These are phyloP conservation scores for Globisporangium orthogonon DNA, from an alignment of 352 stramenopile genomes.

Conservation along the genomic window DNA sequence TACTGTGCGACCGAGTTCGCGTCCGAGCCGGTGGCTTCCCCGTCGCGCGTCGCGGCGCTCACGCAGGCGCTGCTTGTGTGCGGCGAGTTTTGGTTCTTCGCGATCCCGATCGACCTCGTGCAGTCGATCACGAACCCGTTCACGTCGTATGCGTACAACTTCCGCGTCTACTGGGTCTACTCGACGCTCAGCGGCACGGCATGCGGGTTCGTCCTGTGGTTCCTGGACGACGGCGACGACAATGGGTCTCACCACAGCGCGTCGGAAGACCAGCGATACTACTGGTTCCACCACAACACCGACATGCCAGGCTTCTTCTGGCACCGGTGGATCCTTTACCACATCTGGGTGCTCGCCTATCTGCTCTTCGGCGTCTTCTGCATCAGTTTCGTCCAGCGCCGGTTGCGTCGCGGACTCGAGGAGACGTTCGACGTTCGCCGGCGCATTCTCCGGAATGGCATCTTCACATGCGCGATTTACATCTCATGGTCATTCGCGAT, in stretches of 20 bases:
- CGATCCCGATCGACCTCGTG: slow-evolving; percentile 84
- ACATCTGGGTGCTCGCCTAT: slow-evolving; percentile 73
- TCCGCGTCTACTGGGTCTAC: slow-evolving; percentile 81
- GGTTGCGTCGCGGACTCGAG: slow-evolving; percentile 64
- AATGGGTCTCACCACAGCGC: slow-evolving; percentile 3
- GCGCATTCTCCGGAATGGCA: slow-evolving; percentile 66
- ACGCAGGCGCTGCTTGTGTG: slow-evolving; percentile 75
- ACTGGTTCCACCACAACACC: slow-evolving; percentile 83
- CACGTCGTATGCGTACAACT: slow-evolving; percentile 82
- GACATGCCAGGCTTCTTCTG: slow-evolving; percentile 73
- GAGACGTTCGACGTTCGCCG: slow-evolving; percentile 83
- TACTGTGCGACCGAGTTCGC: slow-evolving; percentile 68
- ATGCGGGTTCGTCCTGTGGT: slow-evolving; percentile 60
- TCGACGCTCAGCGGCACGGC: slow-evolving; percentile 62
- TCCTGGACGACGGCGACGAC: slow-evolving; percentile 35
- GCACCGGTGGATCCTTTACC: slow-evolving; percentile 80
- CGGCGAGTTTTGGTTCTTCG: slow-evolving; percentile 88
- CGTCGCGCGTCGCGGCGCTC: slow-evolving; percentile 56
- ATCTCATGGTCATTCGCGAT: slow-evolving; percentile 79
- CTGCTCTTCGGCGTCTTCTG: slow-evolving; percentile 66
- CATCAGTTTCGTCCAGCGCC: slow-evolving; percentile 74
- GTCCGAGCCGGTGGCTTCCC: slow-evolving; percentile 32
- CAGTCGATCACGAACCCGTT: slow-evolving; percentile 89
- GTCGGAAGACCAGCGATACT: slow-evolving; percentile 39
- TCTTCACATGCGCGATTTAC: slow-evolving; percentile 79